Percentiles rank a stretch among this genome's conserved stretches.
Evolutionary conservation across 2,329 filamentous ascomycete species (phyloP).

Genomic region (Massarina eburnea): DNA sequence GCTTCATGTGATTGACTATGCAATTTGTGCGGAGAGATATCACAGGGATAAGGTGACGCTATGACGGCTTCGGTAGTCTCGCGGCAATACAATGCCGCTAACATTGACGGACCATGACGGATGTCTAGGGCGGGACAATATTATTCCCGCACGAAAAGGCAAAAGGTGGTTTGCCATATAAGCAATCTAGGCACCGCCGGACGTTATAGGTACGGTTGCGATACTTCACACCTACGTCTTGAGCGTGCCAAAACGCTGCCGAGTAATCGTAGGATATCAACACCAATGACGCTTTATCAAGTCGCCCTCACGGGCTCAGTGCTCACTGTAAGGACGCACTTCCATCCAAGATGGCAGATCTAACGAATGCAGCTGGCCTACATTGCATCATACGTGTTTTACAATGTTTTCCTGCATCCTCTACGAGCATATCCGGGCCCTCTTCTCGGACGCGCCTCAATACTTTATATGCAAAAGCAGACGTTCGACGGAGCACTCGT

Average conservation of each 20-base stretch:
- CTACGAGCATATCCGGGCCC: constrained; percentile 46
- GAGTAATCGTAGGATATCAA: background rate
- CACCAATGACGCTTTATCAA: background rate
- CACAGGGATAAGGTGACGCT: background rate
- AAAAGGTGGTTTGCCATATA: background rate
- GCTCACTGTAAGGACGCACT: background rate
- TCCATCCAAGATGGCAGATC: background rate
- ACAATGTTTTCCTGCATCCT: constrained; percentile 44
- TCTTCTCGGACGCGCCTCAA: constrained; percentile 26
- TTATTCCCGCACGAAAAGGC: no score
- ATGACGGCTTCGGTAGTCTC: background rate
- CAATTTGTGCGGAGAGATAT: background rate
- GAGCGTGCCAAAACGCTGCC: background rate
- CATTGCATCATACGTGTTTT: constrained; percentile 17
- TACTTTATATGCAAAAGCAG: constrained; percentile 23
- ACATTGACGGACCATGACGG: background rate
- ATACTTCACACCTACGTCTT: background rate
- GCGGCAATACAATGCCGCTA: background rate
- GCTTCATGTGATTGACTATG: background rate
- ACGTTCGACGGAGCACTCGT: constrained; percentile 18
- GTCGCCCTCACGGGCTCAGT: background rate
- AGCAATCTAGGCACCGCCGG: no score
- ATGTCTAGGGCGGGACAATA: background rate
- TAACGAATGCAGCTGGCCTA: constrained; percentile 5
- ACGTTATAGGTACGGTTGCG: no score